Conservation (phyloP, 371 early-diverging fungal genomes). For the Actinomortierella wolfii region DNA sequence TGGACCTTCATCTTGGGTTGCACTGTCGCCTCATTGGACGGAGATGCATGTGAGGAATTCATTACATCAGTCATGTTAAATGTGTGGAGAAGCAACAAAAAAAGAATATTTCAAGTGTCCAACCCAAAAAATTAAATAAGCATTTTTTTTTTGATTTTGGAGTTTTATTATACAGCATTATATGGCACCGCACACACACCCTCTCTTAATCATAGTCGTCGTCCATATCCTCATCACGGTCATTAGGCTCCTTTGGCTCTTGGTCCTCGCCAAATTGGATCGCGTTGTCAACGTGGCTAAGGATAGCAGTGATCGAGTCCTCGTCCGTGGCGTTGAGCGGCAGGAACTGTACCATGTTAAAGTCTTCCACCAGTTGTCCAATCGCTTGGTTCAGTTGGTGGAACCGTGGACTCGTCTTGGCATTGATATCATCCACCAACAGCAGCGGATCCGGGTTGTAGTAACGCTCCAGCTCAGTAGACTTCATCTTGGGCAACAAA, state of each 20-base stretch:
- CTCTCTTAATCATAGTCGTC: slow-evolving; percentile 29
- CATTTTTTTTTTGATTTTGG: no score
- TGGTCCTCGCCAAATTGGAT: slow-evolving; percentile 97
- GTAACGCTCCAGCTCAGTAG: slow-evolving; percentile 72
- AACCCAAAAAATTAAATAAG: no score
- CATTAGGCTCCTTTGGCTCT: slow-evolving; percentile 81
- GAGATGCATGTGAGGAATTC: no score
- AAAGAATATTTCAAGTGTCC: no score
- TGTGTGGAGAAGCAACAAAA: no score
- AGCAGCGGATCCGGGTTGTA: slow-evolving; percentile 89
- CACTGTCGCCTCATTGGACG: no score
- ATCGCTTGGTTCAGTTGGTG: slow-evolving; percentile 88
- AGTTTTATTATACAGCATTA: no score
- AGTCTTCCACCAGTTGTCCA: slow-evolving; percentile 91
- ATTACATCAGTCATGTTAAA: no score
- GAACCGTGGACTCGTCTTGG: slow-evolving; percentile 71
- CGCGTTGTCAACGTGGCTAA: slow-evolving; percentile 92
- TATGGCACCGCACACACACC: no score
- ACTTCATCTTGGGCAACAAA: slow-evolving; percentile 67
- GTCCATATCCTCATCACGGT: slow-evolving; percentile 15
- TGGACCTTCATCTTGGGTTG: slow-evolving; percentile 15
- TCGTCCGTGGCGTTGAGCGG: slow-evolving; percentile 95
- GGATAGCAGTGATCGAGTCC: slow-evolving; percentile 85
- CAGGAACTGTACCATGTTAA: slow-evolving; percentile 94
- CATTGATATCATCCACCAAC: slow-evolving; percentile 79